Conservation (phyloP, 345 rosid genomes). For the Draba incana region DNA sequence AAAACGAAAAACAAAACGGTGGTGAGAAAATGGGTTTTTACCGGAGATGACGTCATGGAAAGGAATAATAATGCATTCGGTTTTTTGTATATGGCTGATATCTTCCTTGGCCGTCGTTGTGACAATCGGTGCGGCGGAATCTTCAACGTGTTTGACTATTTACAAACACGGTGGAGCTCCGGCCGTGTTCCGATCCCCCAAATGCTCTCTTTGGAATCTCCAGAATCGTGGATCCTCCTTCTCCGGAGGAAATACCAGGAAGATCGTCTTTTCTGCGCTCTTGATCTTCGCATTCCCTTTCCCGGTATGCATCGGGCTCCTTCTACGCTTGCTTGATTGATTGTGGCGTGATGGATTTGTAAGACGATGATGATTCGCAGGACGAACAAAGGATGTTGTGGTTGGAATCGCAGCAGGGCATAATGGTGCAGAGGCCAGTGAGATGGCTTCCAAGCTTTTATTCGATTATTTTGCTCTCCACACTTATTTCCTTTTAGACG, state of each 20-base stretch:
- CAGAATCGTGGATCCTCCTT: constrained; percentile 43
- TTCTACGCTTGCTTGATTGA: no score
- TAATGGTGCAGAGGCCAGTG: constrained; percentile 98
- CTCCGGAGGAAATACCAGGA: constrained; percentile 68
- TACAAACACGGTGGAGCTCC: constrained; percentile 92
- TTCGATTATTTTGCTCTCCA: constrained; percentile 90
- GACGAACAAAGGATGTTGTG: constrained; percentile 58
- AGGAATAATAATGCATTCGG: no score
- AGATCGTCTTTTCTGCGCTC: constrained; percentile 81
- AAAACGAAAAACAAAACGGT: no score
- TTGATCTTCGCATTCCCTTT: constrained; percentile 77
- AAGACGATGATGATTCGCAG: constrained; percentile 25
- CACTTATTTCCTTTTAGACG: constrained; percentile 85
- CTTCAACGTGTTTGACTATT: constrained; percentile 77
- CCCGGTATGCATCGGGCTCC: constrained; percentile 49
- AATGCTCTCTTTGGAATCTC: constrained; percentile 89
- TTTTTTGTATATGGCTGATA: no score
- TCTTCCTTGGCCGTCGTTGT: no score
- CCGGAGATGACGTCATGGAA: no score
- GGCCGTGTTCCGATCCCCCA: constrained; percentile 79
- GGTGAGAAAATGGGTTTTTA: no score
- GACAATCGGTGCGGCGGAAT: constrained; percentile 41
- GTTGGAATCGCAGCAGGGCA: constrained; percentile 90
- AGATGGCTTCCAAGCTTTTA: constrained; percentile 86
- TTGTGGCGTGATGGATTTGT: no score